A percentile compares a stretch with the other conserved stretches of the same genome.
phyloP scores from a whole-genome alignment of 2,329 filamentous ascomycete species.

The Colletotrichum graminicola region DNA sequence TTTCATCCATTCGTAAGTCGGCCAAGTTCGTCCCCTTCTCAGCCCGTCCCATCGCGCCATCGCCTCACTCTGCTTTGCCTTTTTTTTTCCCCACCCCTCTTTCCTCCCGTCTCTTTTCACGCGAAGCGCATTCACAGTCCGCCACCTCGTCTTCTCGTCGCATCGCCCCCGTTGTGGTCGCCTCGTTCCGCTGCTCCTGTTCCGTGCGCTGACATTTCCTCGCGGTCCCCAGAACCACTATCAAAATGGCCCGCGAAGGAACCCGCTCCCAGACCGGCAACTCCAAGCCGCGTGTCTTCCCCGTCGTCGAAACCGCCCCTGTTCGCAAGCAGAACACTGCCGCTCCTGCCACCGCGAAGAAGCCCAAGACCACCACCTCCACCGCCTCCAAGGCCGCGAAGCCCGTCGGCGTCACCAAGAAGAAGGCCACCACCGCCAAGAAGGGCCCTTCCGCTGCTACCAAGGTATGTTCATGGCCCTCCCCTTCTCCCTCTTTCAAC shows the following conservation, averaged over 20 bases:
- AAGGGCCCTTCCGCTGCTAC: conserved; percentile 40
- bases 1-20: too few relatives aligned
- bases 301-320: conserved; percentile 61
- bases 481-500: neutral
- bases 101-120: neutral
- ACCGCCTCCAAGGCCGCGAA: conserved; percentile 36
- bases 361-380: conserved; percentile 27
- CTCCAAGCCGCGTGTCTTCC: conserved; percentile 65
- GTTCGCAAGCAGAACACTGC: conserved; percentile 55
- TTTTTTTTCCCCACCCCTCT: neutral
- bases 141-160: conserved; percentile 4
- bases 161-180: conserved; percentile 14
- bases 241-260: conserved; percentile 62
- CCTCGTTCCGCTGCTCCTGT: neutral
- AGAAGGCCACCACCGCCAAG: conserved; percentile 38
- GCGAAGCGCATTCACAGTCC: conserved; percentile 22
- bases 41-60: conserved; percentile 14
- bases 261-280: conserved; percentile 66
- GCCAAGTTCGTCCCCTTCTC: neutral
- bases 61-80: neutral
- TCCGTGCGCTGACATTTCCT: neutral
- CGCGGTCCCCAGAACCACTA: conserved; percentile 9
- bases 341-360: conserved; percentile 24
- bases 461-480: conserved; percentile 17
- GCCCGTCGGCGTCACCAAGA: conserved; percentile 42